Percentiles rank a stretch among this genome's conserved stretches.
Conservation (phyloP, 805 yeast genomes). For the Dipodascus geniculatus region DNA sequence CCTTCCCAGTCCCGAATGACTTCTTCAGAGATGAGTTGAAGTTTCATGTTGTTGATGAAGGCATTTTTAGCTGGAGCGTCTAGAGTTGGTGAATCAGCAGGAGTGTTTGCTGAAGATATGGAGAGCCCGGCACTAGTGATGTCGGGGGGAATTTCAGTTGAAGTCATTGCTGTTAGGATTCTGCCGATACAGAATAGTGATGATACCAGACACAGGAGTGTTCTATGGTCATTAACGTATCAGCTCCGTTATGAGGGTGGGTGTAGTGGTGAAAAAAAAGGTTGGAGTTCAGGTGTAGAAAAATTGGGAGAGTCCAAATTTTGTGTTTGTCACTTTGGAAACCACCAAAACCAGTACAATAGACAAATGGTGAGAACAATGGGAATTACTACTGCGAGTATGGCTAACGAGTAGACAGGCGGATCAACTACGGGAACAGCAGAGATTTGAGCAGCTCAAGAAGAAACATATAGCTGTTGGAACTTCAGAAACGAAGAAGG, state of each 20-base stretch:
- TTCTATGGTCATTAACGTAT: too few relatives aligned
- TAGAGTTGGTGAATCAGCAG: background rate
- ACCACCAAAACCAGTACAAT: too few relatives aligned
- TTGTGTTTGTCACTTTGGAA: too few relatives aligned
- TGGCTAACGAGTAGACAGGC: slow-evolving; percentile 30
- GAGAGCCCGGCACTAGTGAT: background rate
- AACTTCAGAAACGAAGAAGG: slow-evolving; percentile 52
- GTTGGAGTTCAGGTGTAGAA: background rate
- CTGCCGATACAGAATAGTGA: too few relatives aligned
- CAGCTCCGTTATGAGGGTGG: too few relatives aligned
- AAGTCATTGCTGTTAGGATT: too few relatives aligned
- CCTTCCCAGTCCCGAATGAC: slow-evolving; percentile 10
- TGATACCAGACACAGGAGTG: too few relatives aligned
- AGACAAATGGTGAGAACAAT: too few relatives aligned
- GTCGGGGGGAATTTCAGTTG: background rate
- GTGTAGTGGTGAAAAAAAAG: background rate
- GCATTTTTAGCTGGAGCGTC: background rate
- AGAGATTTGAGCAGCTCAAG: slow-evolving; percentile 42
- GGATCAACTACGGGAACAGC: slow-evolving; percentile 51
- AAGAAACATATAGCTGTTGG: slow-evolving; percentile 68
- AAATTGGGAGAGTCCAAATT: background rate
- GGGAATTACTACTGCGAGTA: too few relatives aligned
- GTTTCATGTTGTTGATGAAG: slow-evolving; percentile 1
- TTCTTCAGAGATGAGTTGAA: slow-evolving; percentile 7
- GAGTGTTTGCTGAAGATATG: background rate